Evolutionary conservation across 1,139 yeast species (phyloP).

Genomic region (Chernovozyma aurita): DNA sequence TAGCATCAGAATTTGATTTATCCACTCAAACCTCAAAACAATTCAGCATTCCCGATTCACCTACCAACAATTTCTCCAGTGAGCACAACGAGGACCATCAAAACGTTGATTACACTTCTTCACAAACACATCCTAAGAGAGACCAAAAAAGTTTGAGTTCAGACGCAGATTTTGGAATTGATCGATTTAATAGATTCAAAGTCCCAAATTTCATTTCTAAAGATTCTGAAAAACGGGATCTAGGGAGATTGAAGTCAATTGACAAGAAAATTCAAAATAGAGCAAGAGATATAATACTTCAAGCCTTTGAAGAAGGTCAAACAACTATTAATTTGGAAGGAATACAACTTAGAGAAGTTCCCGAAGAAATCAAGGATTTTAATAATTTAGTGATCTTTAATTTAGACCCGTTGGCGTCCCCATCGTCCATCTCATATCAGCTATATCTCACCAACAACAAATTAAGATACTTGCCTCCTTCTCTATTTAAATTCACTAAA

Average conservation of each 20-base stretch:
- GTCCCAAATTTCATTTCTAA: constrained; percentile 30
- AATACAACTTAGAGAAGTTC: constrained; percentile 34
- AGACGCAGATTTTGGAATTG: constrained; percentile 47
- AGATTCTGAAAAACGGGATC: constrained; percentile 16
- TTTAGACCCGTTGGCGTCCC: constrained; percentile 18
- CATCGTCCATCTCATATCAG: constrained; percentile 25
- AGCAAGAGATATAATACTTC: constrained; percentile 32
- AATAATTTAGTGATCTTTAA: constrained; percentile 39
- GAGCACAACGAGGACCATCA: constrained; percentile 7
- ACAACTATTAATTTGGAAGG: constrained; percentile 34
- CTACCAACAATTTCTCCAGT: constrained; percentile 11
- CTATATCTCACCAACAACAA: constrained; percentile 37
- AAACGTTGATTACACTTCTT: neutral
- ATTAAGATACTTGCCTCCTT: constrained; percentile 28
- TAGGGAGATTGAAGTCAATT: constrained; percentile 3
- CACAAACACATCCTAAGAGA: neutral
- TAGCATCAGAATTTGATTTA: constrained; percentile 25
- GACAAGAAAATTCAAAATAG: constrained; percentile 14
- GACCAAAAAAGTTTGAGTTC: constrained; percentile 22
- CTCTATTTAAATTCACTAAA: constrained; percentile 39
- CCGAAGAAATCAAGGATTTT: constrained; percentile 42
- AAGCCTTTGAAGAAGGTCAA: constrained; percentile 36
- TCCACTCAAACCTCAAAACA: constrained; percentile 17
- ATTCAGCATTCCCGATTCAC: constrained; percentile 25
- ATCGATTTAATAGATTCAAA: constrained; percentile 38